Evolutionary conservation across 2,329 filamentous ascomycete species (phyloP).

Genomic region (Aspergillus brunneoviolaceus): DNA sequence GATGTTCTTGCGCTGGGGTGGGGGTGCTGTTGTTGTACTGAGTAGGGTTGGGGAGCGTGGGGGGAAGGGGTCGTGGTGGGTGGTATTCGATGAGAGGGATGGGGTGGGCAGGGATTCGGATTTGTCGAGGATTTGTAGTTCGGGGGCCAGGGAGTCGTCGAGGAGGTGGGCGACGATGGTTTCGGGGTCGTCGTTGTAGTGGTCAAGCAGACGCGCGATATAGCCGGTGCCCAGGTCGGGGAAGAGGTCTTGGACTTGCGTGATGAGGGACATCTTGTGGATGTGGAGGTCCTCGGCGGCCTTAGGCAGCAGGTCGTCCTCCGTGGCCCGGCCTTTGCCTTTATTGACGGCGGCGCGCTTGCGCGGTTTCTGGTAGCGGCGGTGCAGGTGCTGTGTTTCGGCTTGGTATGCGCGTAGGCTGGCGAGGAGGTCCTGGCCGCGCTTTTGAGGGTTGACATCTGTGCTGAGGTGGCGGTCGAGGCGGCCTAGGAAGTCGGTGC

Average conservation of each 20-base stretch:
- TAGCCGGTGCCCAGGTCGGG: slow-evolving; percentile 83
- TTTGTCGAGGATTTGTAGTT: slow-evolving; percentile 65
- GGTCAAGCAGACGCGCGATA: slow-evolving; percentile 73
- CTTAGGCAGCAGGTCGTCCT: slow-evolving; percentile 14
- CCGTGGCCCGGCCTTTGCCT: slow-evolving; percentile 40
- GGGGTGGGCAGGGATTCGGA: slow-evolving; percentile 51
- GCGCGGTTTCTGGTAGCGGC: slow-evolving; percentile 43
- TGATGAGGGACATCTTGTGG: slow-evolving; percentile 79
- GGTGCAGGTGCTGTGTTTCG: slow-evolving; percentile 40
- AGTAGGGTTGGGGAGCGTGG: slow-evolving; percentile 44
- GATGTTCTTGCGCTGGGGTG: slow-evolving; percentile 60
- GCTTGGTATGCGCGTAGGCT: slow-evolving; percentile 41
- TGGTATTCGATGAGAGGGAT: slow-evolving; percentile 43
- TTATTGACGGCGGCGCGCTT: slow-evolving; percentile 34
- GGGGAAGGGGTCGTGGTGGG: slow-evolving; percentile 57
- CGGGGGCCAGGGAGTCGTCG: slow-evolving; percentile 69
- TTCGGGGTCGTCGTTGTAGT: slow-evolving; percentile 75
- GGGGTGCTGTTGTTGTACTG: slow-evolving; percentile 28
- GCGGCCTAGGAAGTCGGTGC: slow-evolving; percentile 66
- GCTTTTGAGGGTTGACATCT: slow-evolving; percentile 37
- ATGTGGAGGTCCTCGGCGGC: slow-evolving; percentile 61
- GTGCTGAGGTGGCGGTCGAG: slow-evolving; percentile 37
- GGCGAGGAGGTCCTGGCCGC: slow-evolving; percentile 42
- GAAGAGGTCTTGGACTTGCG: slow-evolving; percentile 91
- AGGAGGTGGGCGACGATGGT: slow-evolving; percentile 78